Evolutionary conservation across 805 yeast species (phyloP), one percentile per base, ranked within the genome.

Genomic region (Zygoascus ofunaensis): DNA sequence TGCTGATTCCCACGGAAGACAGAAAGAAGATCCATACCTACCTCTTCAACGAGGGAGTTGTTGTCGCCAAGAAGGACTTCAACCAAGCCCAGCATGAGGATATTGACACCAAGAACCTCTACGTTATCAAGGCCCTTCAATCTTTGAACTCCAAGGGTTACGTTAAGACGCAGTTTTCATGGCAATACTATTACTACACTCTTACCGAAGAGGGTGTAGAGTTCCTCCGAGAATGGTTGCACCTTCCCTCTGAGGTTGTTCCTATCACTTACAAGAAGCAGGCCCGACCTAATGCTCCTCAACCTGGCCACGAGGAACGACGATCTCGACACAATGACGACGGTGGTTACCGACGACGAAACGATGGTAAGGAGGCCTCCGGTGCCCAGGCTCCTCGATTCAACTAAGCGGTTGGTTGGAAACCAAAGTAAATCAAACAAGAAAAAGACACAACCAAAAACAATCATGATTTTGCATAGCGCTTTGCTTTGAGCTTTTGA

Each of bases 171-270:
- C 97, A 87, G 77, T 92, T 90, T 83, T 90, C 97, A 68, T 92
- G 99, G 99, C 97, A 89, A 82, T 87, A 87, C 82, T 92, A 92
- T 79, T 92, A 92, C 95, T 92, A 92, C 94, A 87, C 98, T 79
- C 84, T 92, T 71, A 92, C 97, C 70, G 97, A 92, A 70, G 96
- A 86, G 76, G 99, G 99, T 82, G 90, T 92, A 59, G 95, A 87
- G 70, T 92, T 77, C 84, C 83, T 92, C 69, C 85, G 97, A 78
- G 87, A 86, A 71, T 92, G 87, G 86, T 83, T 92, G 73, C 87
- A 89, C 82, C 80, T 92, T 66, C 98, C 98, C 76, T 94, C 85
- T 74, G 94, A 87, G 76, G 83, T 92, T 72, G 90, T 87, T 73
- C 99, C 99, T 70, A 81, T 84, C 73, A 92, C 99, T 70, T 85